Evolutionary conservation across 1,139 yeast genomes (phyloP).

Genomic region (Yamadazyma friedrichii): DNA sequence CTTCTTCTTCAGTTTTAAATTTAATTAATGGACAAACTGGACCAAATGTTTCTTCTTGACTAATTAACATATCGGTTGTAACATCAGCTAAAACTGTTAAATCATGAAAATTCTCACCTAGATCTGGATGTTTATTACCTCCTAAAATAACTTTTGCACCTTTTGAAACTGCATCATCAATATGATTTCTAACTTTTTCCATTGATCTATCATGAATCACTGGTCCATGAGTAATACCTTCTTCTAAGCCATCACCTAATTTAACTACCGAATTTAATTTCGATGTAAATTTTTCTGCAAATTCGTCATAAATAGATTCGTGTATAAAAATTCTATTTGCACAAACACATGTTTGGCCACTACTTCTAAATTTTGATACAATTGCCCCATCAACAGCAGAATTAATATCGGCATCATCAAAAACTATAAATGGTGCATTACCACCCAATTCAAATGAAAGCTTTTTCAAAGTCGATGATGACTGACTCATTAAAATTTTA

Average conservation of each 20-base stretch:
- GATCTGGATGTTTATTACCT: constrained; percentile 63
- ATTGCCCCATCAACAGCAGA: constrained; percentile 74
- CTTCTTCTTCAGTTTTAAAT: constrained; percentile 68
- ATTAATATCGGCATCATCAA: constrained; percentile 79
- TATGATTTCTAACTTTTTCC: constrained; percentile 67
- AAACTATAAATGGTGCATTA: constrained; percentile 88
- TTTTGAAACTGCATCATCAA: constrained; percentile 68
- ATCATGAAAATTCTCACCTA: constrained; percentile 74
- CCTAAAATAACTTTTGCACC: constrained; percentile 68
- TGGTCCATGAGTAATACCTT: constrained; percentile 76
- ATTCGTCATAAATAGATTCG: constrained; percentile 64
- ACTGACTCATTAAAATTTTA: constrained; percentile 72
- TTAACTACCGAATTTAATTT: constrained; percentile 50
- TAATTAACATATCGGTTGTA: constrained; percentile 59
- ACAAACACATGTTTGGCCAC: constrained; percentile 91
- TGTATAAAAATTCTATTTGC: constrained; percentile 82
- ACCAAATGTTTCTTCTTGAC: constrained; percentile 83
- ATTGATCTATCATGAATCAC: constrained; percentile 68
- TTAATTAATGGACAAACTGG: constrained; percentile 80
- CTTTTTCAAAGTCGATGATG: constrained; percentile 77
- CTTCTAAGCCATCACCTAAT: constrained; percentile 74
- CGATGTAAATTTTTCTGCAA: constrained; percentile 39
- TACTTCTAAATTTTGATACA: constrained; percentile 60
- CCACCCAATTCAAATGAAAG: constrained; percentile 90
- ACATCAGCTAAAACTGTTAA: constrained; percentile 73